Conservation (phyloP, 768 basidiomycete species). For the Kwoniella heveanensis region DNA sequence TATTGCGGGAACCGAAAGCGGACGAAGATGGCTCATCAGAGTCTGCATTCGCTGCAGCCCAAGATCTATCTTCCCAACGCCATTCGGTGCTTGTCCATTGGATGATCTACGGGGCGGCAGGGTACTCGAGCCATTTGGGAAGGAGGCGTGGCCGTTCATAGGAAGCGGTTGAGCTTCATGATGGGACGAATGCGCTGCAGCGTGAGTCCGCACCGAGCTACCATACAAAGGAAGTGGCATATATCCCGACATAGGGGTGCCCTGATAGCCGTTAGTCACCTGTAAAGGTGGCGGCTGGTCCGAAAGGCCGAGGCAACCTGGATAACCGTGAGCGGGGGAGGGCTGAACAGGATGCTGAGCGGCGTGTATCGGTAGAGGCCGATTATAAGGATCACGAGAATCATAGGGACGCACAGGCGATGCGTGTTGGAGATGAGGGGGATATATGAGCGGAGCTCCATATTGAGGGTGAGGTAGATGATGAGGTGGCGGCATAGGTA, state of each 20-base stretch:
- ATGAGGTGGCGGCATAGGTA: constrained; percentile 1
- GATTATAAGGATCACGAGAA: constrained; percentile 5
- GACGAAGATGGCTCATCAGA: constrained; percentile 64
- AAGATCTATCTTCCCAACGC: constrained; percentile 48
- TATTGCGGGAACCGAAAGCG: constrained; percentile 74
- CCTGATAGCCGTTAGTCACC: background rate
- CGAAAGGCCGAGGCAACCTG: constrained; percentile 1
- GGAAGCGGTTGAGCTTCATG: background rate
- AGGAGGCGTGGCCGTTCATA: background rate
- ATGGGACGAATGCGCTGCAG: background rate
- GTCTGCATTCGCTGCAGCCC: constrained; percentile 53
- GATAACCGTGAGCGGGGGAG: background rate
- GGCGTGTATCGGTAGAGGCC: background rate
- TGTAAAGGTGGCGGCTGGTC: constrained; percentile 13
- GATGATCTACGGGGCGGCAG: background rate
- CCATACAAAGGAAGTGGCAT: background rate
- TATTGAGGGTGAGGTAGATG: background rate
- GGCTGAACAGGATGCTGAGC: background rate
- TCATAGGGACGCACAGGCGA: constrained; percentile 1
- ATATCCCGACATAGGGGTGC: background rate
- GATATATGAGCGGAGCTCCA: background rate
- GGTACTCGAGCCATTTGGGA: background rate
- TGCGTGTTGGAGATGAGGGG: background rate
- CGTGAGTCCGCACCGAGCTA: background rate
- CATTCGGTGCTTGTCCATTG: constrained; percentile 1